Conservation (phyloP, 2,329 filamentous ascomycete species). For the Fusarium xylarioides region DNA sequence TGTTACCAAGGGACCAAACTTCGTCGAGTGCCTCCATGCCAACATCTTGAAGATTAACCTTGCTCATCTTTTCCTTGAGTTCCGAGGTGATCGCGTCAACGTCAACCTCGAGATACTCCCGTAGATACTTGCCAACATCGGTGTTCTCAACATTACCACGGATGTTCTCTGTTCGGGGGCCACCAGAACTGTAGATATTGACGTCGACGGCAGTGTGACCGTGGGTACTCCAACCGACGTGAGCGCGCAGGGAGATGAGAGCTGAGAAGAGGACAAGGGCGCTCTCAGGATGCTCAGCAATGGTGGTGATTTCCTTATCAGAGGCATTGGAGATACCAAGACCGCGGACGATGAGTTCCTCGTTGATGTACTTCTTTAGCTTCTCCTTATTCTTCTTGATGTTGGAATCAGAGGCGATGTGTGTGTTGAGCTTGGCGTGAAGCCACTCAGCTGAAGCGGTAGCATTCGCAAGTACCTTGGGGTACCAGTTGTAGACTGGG, state of each 20-base stretch:
- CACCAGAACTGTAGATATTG: constrained; percentile 88
- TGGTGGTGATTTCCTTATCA: constrained; percentile 72
- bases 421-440: constrained; percentile 66
- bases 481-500: constrained; percentile 79
- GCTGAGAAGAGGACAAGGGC: constrained; percentile 74
- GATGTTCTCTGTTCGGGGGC: constrained; percentile 70
- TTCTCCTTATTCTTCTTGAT: constrained; percentile 48
- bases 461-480: constrained; percentile 76
- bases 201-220: constrained; percentile 95
- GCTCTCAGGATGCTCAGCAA: constrained; percentile 67
- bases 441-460: constrained; percentile 83
- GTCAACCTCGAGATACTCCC: constrained; percentile 81
- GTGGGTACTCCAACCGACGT: constrained; percentile 93
- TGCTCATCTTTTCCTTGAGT: constrained; percentile 65
- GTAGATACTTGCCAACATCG: constrained; percentile 85
- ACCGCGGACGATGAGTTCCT: constrained; percentile 71
- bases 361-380: constrained; percentile 72
- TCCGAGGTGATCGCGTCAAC: constrained; percentile 81
- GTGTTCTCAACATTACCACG: constrained; percentile 95
- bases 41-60: constrained; percentile 15
- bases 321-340: constrained; percentile 81
- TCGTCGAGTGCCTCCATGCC: constrained; percentile 28
- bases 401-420: constrained; percentile 57
- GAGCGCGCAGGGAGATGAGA: constrained; percentile 87
- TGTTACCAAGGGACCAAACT: constrained; percentile 19